These are phyloP conservation scores for Solanum chiquidenum DNA, from an alignment of 257 asterid genomes.

Conservation along the genomic window DNA sequence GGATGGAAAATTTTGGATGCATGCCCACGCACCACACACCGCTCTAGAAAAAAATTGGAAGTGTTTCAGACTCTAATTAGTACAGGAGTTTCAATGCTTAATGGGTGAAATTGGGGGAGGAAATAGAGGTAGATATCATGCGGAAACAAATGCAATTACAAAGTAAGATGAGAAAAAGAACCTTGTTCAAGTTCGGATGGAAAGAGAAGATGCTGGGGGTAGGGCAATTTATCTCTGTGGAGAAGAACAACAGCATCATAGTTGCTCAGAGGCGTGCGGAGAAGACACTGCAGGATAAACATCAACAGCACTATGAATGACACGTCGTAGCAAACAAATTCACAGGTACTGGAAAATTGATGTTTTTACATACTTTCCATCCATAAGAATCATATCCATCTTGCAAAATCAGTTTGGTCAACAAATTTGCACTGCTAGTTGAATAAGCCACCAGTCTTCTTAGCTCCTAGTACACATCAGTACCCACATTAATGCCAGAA, in stretches of 20 bases:
- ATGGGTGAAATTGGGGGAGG: background rate
- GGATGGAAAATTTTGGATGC: slow-evolving; percentile 72
- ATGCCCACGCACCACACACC: slow-evolving; percentile 47
- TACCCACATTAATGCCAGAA: background rate
- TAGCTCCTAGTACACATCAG: slow-evolving; percentile 47
- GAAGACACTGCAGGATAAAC: slow-evolving; percentile 63
- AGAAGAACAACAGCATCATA: slow-evolving; percentile 85
- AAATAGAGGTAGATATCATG: background rate
- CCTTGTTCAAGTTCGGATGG: slow-evolving; percentile 80
- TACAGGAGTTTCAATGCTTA: background rate
- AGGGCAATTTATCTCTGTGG: slow-evolving; percentile 75
- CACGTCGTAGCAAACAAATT: background rate
- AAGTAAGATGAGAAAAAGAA: slow-evolving; percentile 6
- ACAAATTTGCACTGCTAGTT: slow-evolving; percentile 60
- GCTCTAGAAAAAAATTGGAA: slow-evolving; percentile 28
- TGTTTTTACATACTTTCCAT: slow-evolving; percentile 68
- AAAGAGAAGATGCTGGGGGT: slow-evolving; percentile 75
- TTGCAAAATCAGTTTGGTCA: slow-evolving; percentile 49
- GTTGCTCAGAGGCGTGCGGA: slow-evolving; percentile 87
- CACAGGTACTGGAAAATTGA: background rate
- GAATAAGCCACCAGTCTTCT: slow-evolving; percentile 81
- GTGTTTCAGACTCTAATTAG: background rate
- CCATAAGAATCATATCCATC: slow-evolving; percentile 50
- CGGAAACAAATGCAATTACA: background rate
- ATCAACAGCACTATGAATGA: background rate